Evolutionary conservation across 148 eudicot species (phyloP), one percentile per base, ranked within the genome.

Genomic region (Cornus kousa): DNA sequence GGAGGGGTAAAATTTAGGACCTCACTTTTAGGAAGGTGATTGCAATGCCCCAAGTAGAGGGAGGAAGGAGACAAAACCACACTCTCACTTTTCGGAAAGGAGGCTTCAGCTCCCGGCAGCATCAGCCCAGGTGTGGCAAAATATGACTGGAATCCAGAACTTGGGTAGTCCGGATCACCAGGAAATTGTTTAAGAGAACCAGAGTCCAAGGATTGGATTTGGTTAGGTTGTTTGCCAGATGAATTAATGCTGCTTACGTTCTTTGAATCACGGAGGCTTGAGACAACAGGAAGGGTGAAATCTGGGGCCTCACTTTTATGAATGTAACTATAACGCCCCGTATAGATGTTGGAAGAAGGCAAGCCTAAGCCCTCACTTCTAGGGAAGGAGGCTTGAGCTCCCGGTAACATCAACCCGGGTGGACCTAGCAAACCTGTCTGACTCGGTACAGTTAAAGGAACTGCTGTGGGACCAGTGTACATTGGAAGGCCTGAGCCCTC

Each of bases 311-410:
- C 40, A 70, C 71, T 64, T 73, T 20, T 68, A 62, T 24, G 57
- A 24, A 64, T 32, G 19, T 43, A 39, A 74, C 66, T 31, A 67
- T 0, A 37, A 33, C 59, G 71, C 72, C 77, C 68, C 9, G 32
- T 31, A 24, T 68, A 65, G 68, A 74, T 16, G 55, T 72, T 60
- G 76, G 70, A 79, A 40, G 50, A 78, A 70, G 81, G 59, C 35
- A 71, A 60, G 17, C 70, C 32, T 1, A 68, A 50, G 24, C 31
- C 72, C 64, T 48, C 64, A 57, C 70, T 77, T 19, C 2, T 77
- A 17, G 40, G 31, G 64, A 31, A 73, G 24, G 20, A 55, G 33
- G 35, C 23, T 24, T 23, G 35, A 55, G 75, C 3, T 31, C 23
- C 43, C 37, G 22, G 33, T 11, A 59, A 50, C 23, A 20, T 10